These are phyloP conservation scores for Claviceps quebecensis DNA, from an alignment of 2,329 filamentous ascomycete genomes.

Conservation along the genomic window DNA sequence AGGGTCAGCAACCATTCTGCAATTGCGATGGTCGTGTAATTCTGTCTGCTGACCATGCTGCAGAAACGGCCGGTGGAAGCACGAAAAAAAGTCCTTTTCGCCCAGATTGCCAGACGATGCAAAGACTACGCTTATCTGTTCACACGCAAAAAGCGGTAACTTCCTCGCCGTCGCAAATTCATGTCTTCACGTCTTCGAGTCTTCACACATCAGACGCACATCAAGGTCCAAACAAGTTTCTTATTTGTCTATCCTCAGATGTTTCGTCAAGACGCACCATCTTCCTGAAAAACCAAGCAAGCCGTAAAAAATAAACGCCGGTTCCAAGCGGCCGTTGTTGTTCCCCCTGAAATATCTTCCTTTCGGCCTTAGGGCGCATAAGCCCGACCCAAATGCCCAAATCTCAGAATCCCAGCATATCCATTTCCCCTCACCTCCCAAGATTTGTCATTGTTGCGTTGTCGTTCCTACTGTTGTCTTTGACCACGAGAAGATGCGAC, in stretches of 20 bases:
- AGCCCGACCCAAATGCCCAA: no score
- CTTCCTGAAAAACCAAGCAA: slow-evolving; percentile 30
- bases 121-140: background rate
- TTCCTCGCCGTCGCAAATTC: background rate
- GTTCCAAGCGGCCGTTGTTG: slow-evolving; percentile 29
- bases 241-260: slow-evolving; percentile 29
- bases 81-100: no score
- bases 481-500: background rate
- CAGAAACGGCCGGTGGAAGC: no score
- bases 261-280: slow-evolving; percentile 29
- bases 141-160: no score
- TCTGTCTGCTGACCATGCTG: no score
- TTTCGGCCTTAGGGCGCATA: slow-evolving; percentile 13
- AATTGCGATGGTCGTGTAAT: no score
- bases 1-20: no score
- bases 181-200: background rate
- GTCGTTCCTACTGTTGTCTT: background rate
- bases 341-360: slow-evolving; percentile 20
- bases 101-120: background rate
- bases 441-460: background rate
- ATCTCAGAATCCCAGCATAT: background rate
- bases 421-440: background rate
- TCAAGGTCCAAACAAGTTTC: slow-evolving; percentile 22
- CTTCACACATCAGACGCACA: background rate
- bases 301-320: slow-evolving; percentile 31